Percentiles rank a stretch among this genome's conserved stretches.
Conservation (phyloP, 2,329 filamentous ascomycete species). For the Pseudogymnoascus sp. region DNA sequence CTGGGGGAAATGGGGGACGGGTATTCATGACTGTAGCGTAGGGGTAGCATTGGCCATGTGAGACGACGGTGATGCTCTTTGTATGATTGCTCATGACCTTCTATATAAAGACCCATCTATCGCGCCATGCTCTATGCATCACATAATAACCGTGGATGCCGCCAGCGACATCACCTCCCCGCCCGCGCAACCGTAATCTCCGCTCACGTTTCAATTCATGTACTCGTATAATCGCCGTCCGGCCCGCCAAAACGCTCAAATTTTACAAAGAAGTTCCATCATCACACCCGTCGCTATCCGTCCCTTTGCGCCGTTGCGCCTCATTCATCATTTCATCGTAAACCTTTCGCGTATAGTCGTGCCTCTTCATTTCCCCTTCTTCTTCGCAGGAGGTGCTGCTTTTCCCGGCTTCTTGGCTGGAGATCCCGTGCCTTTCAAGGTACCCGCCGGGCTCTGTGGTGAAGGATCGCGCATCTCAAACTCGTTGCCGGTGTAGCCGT, state of each 20-base stretch:
- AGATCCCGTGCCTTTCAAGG: not conserved
- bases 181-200: not conserved
- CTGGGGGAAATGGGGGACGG: not conserved
- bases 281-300: not conserved
- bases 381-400: not conserved
- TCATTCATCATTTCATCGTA: not conserved
- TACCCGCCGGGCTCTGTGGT: not conserved
- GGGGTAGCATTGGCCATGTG: not conserved
- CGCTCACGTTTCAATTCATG: slow-evolving; percentile 1
- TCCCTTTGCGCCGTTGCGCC: not conserved
- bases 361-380: not conserved
- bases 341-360: not conserved
- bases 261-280: not conserved
- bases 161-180: not conserved
- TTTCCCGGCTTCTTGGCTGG: not conserved
- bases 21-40: not conserved
- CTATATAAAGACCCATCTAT: slow-evolving; percentile 4
- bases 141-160: not conserved
- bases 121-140: slow-evolving; percentile 5
- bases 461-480: not conserved
- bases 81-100: slow-evolving; percentile 9
- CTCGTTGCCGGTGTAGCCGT: not conserved
- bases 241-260: slow-evolving; percentile 6
- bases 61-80: not conserved
- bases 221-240: slow-evolving; percentile 1